A percentile compares a stretch with the other conserved stretches of the same genome.
phyloP scores from a whole-genome alignment of 768 basidiomycete species.

The Amanita molliuscula region DNA sequence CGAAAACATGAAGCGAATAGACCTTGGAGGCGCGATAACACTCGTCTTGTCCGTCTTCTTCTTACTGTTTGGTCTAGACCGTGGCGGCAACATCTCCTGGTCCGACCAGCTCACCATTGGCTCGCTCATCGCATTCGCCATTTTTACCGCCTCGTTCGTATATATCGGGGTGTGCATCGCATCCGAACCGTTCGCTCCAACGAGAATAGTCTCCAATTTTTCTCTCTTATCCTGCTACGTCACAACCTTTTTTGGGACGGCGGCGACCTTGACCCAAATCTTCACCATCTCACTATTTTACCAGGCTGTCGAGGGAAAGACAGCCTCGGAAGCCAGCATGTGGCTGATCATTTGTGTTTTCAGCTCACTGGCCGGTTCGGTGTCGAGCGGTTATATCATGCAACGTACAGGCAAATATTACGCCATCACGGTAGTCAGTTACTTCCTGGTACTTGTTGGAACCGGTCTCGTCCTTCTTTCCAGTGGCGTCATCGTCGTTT shows the following conservation, averaged over 20 bases:
- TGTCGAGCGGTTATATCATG: slow-evolving; percentile 42
- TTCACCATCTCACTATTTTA: slow-evolving; percentile 49
- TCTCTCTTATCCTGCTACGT: slow-evolving; percentile 44
- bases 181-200: slow-evolving; percentile 49
- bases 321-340: slow-evolving; percentile 39
- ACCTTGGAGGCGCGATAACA: slow-evolving; percentile 47
- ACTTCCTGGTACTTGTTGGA: slow-evolving; percentile 27
- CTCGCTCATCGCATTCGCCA: slow-evolving; percentile 22
- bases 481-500: slow-evolving; percentile 27
- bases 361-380: slow-evolving; percentile 37
- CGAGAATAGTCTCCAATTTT: too few species aligned
- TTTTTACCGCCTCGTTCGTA: slow-evolving; percentile 28
- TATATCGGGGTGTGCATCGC: slow-evolving; percentile 39
- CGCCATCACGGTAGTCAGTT: slow-evolving; percentile 33
- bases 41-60: slow-evolving; percentile 48
- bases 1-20: slow-evolving; percentile 47
- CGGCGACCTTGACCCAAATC: slow-evolving; percentile 30
- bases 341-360: slow-evolving; percentile 40
- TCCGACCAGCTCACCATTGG: slow-evolving; percentile 24
- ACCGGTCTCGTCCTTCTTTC: slow-evolving; percentile 26
- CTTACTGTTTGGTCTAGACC: slow-evolving; percentile 48
- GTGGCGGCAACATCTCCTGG: slow-evolving; percentile 42
- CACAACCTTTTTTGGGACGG: slow-evolving; percentile 47
- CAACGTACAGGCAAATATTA: slow-evolving; percentile 52
- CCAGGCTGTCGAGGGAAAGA: slow-evolving; percentile 42